These are phyloP conservation scores for Xylaria sp. DNA, from an alignment of 2,329 filamentous ascomycete genomes.

Conservation along the genomic window DNA sequence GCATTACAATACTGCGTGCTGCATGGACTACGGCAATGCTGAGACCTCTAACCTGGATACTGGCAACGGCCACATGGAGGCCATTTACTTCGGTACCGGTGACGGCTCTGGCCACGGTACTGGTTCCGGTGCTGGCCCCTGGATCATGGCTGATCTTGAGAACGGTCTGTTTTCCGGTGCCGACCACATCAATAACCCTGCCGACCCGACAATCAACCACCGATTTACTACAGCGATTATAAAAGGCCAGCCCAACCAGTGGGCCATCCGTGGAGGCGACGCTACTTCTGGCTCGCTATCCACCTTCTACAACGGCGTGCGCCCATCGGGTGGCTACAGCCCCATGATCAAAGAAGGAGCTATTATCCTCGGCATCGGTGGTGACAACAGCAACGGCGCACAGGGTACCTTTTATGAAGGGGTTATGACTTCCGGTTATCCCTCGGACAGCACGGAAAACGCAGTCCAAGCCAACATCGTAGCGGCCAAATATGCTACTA, in stretches of 20 bases:
- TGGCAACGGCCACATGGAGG: slow-evolving; percentile 74
- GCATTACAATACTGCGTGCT: slow-evolving; percentile 67
- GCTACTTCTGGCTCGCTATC: slow-evolving; percentile 63
- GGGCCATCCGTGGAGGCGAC: slow-evolving; percentile 69
- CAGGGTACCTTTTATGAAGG: slow-evolving; percentile 75
- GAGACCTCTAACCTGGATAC: slow-evolving; percentile 63
- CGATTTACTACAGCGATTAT: slow-evolving; percentile 67
- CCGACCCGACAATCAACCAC: slow-evolving; percentile 61
- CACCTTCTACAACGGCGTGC: slow-evolving; percentile 64
- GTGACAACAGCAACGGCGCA: slow-evolving; percentile 68
- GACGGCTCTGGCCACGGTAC: slow-evolving; percentile 64
- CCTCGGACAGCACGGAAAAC: slow-evolving; percentile 67
- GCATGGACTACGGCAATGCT: slow-evolving; percentile 68
- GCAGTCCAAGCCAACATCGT: slow-evolving; percentile 69
- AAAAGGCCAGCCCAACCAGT: slow-evolving; percentile 66
- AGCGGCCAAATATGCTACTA: slow-evolving; percentile 66
- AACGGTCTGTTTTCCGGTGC: slow-evolving; percentile 71
- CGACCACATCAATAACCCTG: slow-evolving; percentile 58
- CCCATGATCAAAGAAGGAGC: slow-evolving; percentile 73
- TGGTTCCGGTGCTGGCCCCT: slow-evolving; percentile 69
- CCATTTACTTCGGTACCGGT: slow-evolving; percentile 68
- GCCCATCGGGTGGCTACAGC: slow-evolving; percentile 66
- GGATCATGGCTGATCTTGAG: slow-evolving; percentile 76
- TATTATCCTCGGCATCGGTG: slow-evolving; percentile 73
- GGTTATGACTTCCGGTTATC: slow-evolving; percentile 71